Percentiles rank a stretch among this genome's conserved stretches.
These are phyloP conservation scores for Pythium pyrilobum DNA, from an alignment of 352 stramenopile species.

Conservation along the genomic window DNA sequence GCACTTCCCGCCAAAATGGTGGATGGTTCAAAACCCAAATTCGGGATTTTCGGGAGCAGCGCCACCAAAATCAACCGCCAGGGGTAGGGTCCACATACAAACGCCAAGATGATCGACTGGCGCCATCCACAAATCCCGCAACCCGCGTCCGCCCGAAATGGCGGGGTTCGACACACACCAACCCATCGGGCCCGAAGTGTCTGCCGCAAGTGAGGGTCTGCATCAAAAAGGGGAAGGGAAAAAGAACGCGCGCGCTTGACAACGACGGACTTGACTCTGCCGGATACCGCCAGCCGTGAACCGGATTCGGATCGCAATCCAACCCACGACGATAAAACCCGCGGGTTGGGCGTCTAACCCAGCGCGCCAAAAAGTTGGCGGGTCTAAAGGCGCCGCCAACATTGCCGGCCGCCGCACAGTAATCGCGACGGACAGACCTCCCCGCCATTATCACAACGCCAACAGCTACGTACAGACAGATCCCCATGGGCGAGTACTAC, in stretches of 20 bases:
- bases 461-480: not conserved
- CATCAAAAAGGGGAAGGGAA: not conserved
- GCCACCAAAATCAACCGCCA: constrained; percentile 12
- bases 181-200: no score
- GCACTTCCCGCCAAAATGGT: constrained; percentile 18
- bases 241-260: not conserved
- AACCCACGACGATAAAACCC: constrained; percentile 13
- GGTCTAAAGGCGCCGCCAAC: not conserved
- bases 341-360: constrained; percentile 8
- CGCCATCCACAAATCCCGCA: not conserved
- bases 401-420: not conserved
- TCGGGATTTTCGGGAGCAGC: constrained; percentile 10
- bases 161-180: constrained; percentile 16
- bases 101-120: constrained; percentile 12
- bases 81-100: constrained; percentile 21
- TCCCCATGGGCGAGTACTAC: constrained; percentile 29
- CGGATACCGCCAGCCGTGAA: not conserved
- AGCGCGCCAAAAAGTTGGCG: constrained; percentile 24
- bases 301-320: constrained; percentile 7
- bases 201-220: no score
- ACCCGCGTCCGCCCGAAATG: constrained; percentile 9
- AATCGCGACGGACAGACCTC: not conserved
- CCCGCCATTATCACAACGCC: not conserved
- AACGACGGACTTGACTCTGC: constrained; percentile 7
- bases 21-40: constrained; percentile 17